Conservation (phyloP, 306 rosid genomes). For the Pterocarpus santalinus region DNA sequence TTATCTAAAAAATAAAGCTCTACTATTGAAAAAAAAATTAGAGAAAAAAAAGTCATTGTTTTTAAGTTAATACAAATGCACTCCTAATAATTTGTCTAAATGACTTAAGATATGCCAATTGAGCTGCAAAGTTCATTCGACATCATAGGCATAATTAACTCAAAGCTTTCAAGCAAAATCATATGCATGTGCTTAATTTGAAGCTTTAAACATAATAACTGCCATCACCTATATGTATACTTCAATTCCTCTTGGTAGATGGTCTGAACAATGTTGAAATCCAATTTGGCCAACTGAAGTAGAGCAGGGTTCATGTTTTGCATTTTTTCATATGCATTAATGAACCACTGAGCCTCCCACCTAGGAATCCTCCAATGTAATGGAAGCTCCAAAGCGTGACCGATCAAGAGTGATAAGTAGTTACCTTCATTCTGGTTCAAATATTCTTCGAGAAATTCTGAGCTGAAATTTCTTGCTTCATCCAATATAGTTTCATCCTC, state of each 20-base stretch:
- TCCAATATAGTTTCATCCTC: conserved; percentile 49
- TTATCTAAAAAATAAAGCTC: too few species aligned
- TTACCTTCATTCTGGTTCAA: neutral
- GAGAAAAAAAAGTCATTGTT: too few species aligned
- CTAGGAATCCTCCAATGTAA: conserved; percentile 52
- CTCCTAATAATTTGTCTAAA: too few species aligned
- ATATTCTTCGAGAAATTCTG: neutral
- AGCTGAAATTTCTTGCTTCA: conserved; percentile 39
- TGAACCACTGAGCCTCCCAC: conserved; percentile 43
- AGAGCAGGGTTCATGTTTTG: neutral
- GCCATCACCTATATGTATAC: neutral
- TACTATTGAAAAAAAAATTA: too few species aligned
- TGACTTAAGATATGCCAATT: too few species aligned
- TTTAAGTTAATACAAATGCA: too few species aligned
- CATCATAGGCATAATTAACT: too few species aligned
- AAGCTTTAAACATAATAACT: too few species aligned
- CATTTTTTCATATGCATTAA: conserved; percentile 32
- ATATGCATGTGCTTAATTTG: too few species aligned
- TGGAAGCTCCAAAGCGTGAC: conserved; percentile 52
- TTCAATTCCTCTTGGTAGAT: conserved; percentile 32
- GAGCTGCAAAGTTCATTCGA: too few species aligned
- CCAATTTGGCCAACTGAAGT: conserved; percentile 11
- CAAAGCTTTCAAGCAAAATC: too few species aligned
- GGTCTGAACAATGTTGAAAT: conserved; percentile 36
- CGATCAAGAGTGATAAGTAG: neutral